Conservation (phyloP, 139 green algal genomes). For the Chlamydomonas schloesseri region DNA sequence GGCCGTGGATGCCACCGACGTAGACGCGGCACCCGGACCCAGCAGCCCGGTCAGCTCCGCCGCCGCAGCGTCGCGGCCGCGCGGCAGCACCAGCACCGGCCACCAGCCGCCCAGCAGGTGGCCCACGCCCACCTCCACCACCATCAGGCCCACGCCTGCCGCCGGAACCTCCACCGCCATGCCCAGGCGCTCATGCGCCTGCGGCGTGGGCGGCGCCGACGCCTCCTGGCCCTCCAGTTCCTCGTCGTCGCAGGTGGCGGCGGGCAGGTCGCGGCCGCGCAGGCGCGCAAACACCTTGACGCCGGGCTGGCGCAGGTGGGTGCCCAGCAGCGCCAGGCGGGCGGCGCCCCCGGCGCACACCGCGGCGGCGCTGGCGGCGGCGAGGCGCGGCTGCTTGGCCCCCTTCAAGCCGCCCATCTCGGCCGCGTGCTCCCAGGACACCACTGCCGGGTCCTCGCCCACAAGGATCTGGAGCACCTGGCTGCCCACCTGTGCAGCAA, state of each 20-base stretch:
- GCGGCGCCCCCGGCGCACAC: conserved; percentile 9
- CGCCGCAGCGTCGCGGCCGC: not conserved
- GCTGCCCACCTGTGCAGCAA: conserved; percentile 31
- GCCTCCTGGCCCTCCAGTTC: not conserved
- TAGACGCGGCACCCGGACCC: not conserved
- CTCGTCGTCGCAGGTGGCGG: not conserved
- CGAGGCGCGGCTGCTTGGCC: conserved; percentile 9
- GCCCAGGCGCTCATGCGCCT: too few species aligned
- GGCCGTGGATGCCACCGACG: too few species aligned
- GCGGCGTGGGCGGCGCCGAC: not conserved
- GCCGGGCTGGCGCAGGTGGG: not conserved
- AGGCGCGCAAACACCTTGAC: conserved; percentile 9
- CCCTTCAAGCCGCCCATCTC: conserved; percentile 19
- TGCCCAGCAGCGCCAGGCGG: not conserved
- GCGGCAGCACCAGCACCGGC: conserved; percentile 34
- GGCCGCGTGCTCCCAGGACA: conserved; percentile 31
- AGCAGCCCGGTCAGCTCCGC: conserved; percentile 1
- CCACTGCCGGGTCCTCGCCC: conserved; percentile 32
- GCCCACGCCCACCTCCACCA: conserved; percentile 34
- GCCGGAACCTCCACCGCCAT: not conserved
- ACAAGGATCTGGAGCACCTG: conserved; percentile 31
- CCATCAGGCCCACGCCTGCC: not conserved
- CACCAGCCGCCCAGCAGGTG: conserved; percentile 47
- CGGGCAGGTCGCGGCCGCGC: conserved; percentile 25
- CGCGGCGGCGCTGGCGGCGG: not conserved